Evolutionary conservation across 257 asterid genomes (phyloP).

Genomic region (Henckelia pumila): DNA sequence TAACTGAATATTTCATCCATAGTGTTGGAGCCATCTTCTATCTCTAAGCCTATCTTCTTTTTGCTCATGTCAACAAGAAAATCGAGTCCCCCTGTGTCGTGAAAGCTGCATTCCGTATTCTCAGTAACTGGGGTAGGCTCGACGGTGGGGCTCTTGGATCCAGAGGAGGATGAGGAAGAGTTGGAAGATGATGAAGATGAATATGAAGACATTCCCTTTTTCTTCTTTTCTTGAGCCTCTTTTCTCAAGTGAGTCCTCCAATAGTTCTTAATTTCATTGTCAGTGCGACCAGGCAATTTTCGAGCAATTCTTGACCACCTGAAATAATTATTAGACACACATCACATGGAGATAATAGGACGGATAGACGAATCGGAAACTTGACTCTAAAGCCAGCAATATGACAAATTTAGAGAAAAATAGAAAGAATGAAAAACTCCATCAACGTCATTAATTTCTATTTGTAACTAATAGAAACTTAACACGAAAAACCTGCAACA

Average conservation of each 20-base stretch:
- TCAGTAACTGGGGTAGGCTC: slow-evolving; percentile 25
- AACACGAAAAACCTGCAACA: background rate
- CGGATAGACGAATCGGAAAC: background rate
- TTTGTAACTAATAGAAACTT: background rate
- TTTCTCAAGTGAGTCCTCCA: slow-evolving; percentile 95
- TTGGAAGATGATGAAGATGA: slow-evolving; percentile 48
- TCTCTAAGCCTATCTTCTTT: slow-evolving; percentile 29
- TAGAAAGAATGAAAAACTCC: too few relatives aligned
- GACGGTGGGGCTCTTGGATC: slow-evolving; percentile 26
- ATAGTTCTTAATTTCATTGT: slow-evolving; percentile 87
- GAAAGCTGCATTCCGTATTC: slow-evolving; percentile 46
- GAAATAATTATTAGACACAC: background rate
- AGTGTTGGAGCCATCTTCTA: slow-evolving; percentile 38
- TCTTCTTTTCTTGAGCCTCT: slow-evolving; percentile 71
- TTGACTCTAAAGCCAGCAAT: background rate
- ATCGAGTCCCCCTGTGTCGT: slow-evolving; percentile 60
- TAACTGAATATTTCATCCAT: slow-evolving; percentile 93
- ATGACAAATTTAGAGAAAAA: background rate
- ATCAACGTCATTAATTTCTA: background rate
- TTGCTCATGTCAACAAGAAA: slow-evolving; percentile 5
- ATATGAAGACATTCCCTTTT: slow-evolving; percentile 30
- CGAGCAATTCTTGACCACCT: slow-evolving; percentile 96
- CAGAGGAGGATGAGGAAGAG: slow-evolving; percentile 43
- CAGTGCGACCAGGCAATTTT: slow-evolving; percentile 90
- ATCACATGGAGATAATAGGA: background rate